Evolutionary conservation across 345 rosid genomes (phyloP), one percentile per base, ranked within the genome.

Genomic region (Salix exigua): DNA sequence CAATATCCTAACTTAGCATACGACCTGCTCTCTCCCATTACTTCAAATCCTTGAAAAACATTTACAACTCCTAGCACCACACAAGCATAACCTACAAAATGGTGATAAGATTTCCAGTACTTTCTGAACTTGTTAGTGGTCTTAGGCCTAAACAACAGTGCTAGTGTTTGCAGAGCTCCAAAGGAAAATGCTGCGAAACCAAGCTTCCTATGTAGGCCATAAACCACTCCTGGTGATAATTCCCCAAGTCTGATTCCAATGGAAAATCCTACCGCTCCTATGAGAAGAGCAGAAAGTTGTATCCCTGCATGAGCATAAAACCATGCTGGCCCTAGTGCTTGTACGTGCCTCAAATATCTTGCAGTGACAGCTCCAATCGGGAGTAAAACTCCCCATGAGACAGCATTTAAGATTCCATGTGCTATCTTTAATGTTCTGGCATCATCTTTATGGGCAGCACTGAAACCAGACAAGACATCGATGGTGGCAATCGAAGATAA

Each of bases 91-190:
- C 99, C 98, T 0, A 96, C 98, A 79, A 94, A 90, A 83, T 96
- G 98, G 84, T 96, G 97, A 83, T 96, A 96, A 1, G 97, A 92
- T 83, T 96, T 96, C 98, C 99, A 96, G 18, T 96, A 92, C 74
- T 88, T 96, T 76, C 99, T 80, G 72, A 88, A 94, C 86, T 89
- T 90, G 82, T 92, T 88, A 0, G 99, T 94, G 0, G 97, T 90
- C 88, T 82, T 90, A 0, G 99, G 98, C 85, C 97, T 81, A 42
- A 96, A 94, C 55, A 96, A 78, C 68, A 96, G 70, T 6, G 99
- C 98, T 50, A 94, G 74, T 0, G 97, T 96, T 80, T 96, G 99
- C 26, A 94, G 73, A 0, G 82, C 87, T 1, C 90, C 99, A 2
- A 88, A 69, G 31, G 85, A 83, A 46, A 93, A 90, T 0, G 85